phyloP scores from a whole-genome alignment of 2,329 filamentous ascomycete genomes.

The Colletotrichum cereale region DNA sequence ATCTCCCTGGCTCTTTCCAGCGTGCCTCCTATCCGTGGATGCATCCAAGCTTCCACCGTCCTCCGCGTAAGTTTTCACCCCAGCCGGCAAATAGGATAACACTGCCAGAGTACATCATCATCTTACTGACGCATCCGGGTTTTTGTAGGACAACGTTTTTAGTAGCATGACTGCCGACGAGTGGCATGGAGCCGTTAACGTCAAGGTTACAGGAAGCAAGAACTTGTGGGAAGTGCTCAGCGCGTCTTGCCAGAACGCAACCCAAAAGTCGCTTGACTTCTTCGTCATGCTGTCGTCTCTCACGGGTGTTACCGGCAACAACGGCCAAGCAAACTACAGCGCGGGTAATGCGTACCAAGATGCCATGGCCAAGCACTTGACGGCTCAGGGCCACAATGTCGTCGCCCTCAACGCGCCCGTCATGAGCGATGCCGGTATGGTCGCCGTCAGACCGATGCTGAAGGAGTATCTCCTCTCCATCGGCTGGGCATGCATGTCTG shows the following conservation, averaged over 20 bases:
- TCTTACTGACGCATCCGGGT: background rate
- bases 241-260: conserved; percentile 4
- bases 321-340: conserved; percentile 57
- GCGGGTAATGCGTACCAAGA: conserved; percentile 59
- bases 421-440: conserved; percentile 46
- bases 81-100: background rate
- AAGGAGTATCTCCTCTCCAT: conserved; percentile 26
- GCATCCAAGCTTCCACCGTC: conserved; percentile 59
- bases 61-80: conserved; percentile 43
- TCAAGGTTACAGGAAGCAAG: conserved; percentile 51
- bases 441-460: conserved; percentile 34
- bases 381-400: conserved; percentile 54
- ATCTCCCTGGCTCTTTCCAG: conserved; percentile 35
- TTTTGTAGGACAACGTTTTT: conserved; percentile 49
- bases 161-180: conserved; percentile 45
- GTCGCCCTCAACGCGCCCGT: conserved; percentile 62
- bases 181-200: conserved; percentile 44
- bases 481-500: conserved; percentile 25
- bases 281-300: conserved; percentile 52
- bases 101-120: background rate
- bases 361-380: conserved; percentile 55
- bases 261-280: conserved; percentile 53
- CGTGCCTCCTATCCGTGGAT: conserved; percentile 53
- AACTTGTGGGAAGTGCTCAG: conserved; percentile 49
- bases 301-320: conserved; percentile 45